phyloP scores from a whole-genome alignment of 2,329 filamentous ascomycete species.

The Dactylonectria estremocensis region DNA sequence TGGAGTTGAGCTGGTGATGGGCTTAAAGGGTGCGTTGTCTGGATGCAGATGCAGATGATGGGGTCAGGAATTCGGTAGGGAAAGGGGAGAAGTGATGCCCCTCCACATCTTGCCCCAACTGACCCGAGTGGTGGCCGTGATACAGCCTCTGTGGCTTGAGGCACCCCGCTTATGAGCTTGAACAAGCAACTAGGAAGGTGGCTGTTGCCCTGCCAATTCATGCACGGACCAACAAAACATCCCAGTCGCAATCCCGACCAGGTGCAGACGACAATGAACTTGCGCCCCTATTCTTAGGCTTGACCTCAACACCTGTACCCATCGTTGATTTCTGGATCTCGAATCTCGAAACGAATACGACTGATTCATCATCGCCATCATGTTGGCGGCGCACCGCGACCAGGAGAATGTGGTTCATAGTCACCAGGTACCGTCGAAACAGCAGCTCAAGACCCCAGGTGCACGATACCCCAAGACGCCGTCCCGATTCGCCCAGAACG shows the following conservation, averaged over 20 bases:
- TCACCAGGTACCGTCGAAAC: slow-evolving; percentile 82
- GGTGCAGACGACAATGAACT: slow-evolving; percentile 8
- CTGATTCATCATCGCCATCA: slow-evolving; percentile 54
- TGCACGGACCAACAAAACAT: slow-evolving; percentile 43
- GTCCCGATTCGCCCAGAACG: slow-evolving; percentile 81
- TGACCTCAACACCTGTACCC: slow-evolving; percentile 12
- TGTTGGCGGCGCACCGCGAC: slow-evolving; percentile 85
- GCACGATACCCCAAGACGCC: slow-evolving; percentile 86
- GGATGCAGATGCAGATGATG: slow-evolving; percentile 52
- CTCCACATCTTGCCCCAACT: slow-evolving; percentile 51
- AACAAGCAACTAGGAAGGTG: slow-evolving; percentile 18
- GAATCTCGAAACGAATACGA: slow-evolving; percentile 13
- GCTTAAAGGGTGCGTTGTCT: slow-evolving; percentile 52
- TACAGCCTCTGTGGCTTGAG: slow-evolving; percentile 49
- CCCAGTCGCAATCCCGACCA: slow-evolving; percentile 28
- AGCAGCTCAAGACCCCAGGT: slow-evolving; percentile 86
- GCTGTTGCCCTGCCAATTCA: slow-evolving; percentile 51
- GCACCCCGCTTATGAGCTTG: slow-evolving; percentile 15
- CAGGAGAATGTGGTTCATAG: slow-evolving; percentile 90
- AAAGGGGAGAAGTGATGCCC: slow-evolving; percentile 57
- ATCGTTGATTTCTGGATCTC: slow-evolving; percentile 30
- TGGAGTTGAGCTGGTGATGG: slow-evolving; percentile 43
- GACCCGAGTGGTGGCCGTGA: slow-evolving; percentile 42
- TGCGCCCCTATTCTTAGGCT: slow-evolving; percentile 23
- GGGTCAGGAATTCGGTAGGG: slow-evolving; percentile 52